Conservation (phyloP, 352 stramenopile species). For the Thraustochytrium sp. region DNA sequence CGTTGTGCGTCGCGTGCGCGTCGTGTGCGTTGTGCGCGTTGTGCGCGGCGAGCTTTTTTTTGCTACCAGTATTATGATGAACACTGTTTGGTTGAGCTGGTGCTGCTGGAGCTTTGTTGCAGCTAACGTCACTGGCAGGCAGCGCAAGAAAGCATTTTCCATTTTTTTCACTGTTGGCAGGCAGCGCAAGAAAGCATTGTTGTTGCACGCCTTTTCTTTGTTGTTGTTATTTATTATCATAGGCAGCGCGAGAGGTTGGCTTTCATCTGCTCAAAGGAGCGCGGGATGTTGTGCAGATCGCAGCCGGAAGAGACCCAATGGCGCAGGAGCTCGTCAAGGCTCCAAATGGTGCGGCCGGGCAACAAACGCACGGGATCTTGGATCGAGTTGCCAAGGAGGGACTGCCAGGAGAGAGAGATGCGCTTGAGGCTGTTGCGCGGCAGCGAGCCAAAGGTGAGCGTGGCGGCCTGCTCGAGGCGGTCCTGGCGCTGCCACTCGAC, state of each 20-base stretch:
- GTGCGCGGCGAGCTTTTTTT: no score
- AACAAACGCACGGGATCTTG: neutral
- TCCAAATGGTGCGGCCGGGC: neutral
- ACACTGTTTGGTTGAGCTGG: no score
- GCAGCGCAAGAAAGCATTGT: no score
- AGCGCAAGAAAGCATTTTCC: no score
- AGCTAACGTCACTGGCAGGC: no score
- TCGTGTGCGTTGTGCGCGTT: no score
- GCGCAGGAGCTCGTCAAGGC: neutral
- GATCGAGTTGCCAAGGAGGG: neutral
- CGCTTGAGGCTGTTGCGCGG: conserved; percentile 14
- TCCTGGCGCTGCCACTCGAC: conserved; percentile 31
- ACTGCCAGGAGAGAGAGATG: neutral
- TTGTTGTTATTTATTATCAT: neutral
- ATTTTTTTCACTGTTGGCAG: no score
- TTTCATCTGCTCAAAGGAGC: neutral
- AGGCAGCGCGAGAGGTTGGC: neutral
- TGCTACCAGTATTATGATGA: no score
- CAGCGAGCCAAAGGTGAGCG: neutral
- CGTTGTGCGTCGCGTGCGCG: no score
- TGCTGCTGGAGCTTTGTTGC: no score
- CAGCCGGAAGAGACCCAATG: neutral
- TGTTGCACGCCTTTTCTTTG: no score
- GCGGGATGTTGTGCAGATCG: neutral
- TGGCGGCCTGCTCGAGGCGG: conserved; percentile 18